Conservation (phyloP, 192 early-diverging fungal genomes). For the Helicostylum pulchrum region DNA sequence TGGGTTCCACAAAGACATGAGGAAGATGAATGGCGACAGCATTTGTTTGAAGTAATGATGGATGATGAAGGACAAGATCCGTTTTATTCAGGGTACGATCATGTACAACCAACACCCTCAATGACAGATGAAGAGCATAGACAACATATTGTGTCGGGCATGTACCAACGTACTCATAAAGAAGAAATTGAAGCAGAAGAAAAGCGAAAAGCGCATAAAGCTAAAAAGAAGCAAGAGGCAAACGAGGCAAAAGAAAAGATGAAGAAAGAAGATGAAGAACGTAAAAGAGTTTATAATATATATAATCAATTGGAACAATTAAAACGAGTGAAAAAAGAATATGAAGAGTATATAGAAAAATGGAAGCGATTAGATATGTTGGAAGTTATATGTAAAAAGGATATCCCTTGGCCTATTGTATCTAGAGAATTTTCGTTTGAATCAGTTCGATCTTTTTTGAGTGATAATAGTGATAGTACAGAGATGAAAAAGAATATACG, state of each 20-base stretch:
- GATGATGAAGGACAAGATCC: constrained; percentile 30
- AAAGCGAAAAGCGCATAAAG: constrained; percentile 6
- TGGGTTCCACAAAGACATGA: constrained; percentile 21
- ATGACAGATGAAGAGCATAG: constrained; percentile 38
- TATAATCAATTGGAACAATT: constrained; percentile 6
- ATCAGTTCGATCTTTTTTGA: constrained; percentile 17
- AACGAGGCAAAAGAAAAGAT: constrained; percentile 14
- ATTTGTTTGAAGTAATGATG: constrained; percentile 35
- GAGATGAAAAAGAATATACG: constrained; percentile 26
- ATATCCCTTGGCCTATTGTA: constrained; percentile 32
- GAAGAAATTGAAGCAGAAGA: constrained; percentile 25
- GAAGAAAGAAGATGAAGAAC: constrained; percentile 17
- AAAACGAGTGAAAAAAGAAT: constrained; percentile 6
- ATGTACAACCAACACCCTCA: background rate
- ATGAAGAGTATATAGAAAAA: constrained; percentile 11
- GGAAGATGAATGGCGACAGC: constrained; percentile 26
- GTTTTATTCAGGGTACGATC: constrained; percentile 10
- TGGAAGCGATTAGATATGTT: constrained; percentile 14
- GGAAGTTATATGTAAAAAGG: background rate
- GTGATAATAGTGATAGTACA: background rate
- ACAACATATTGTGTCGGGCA: constrained; percentile 27
- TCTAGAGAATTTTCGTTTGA: constrained; percentile 3
- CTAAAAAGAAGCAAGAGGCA: constrained; percentile 10
- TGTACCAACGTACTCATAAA: constrained; percentile 19
- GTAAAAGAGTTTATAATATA: background rate